Conservation (phyloP, 2,329 filamentous ascomycete species). For the Bipolaris zeicola region DNA sequence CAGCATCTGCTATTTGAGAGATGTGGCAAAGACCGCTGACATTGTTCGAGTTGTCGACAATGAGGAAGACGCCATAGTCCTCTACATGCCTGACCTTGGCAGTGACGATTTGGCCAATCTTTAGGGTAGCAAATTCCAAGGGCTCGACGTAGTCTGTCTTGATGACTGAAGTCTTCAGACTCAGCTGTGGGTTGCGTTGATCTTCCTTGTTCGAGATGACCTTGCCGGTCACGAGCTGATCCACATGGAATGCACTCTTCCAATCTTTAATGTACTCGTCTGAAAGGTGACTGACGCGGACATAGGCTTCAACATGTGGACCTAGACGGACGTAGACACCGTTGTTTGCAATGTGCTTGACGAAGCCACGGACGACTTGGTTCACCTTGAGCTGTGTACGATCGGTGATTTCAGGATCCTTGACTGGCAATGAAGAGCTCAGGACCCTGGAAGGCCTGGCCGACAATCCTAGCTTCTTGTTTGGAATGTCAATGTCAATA, state of each 20-base stretch:
- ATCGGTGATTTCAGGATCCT: conserved; percentile 78
- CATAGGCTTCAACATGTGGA: conserved; percentile 78
- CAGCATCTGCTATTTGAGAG: conserved; percentile 85
- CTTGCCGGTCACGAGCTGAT: conserved; percentile 89
- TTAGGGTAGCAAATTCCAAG: conserved; percentile 76
- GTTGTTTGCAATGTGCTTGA: conserved; percentile 87
- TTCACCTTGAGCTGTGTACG: conserved; percentile 74
- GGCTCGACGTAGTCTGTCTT: conserved; percentile 78
- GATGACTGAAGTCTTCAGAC: conserved; percentile 81
- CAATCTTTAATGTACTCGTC: conserved; percentile 94
- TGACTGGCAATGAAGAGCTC: conserved; percentile 79
- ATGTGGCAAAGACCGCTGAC: conserved; percentile 93
- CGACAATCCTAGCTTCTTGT: conserved; percentile 84
- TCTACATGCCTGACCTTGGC: conserved; percentile 93
- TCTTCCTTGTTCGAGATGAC: conserved; percentile 73
- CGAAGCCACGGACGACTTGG: conserved; percentile 85
- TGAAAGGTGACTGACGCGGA: conserved; percentile 85
- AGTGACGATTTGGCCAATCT: conserved; percentile 79
- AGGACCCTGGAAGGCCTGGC: conserved; percentile 85
- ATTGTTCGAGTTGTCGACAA: conserved; percentile 83
- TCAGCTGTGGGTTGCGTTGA: conserved; percentile 79
- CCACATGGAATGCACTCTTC: conserved; percentile 85
- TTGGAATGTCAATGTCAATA: conserved; percentile 76
- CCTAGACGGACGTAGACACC: conserved; percentile 87
- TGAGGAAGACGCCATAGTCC: conserved; percentile 92